phyloP scores from a whole-genome alignment of 768 basidiomycete genomes.

The Mycena galericulata region DNA sequence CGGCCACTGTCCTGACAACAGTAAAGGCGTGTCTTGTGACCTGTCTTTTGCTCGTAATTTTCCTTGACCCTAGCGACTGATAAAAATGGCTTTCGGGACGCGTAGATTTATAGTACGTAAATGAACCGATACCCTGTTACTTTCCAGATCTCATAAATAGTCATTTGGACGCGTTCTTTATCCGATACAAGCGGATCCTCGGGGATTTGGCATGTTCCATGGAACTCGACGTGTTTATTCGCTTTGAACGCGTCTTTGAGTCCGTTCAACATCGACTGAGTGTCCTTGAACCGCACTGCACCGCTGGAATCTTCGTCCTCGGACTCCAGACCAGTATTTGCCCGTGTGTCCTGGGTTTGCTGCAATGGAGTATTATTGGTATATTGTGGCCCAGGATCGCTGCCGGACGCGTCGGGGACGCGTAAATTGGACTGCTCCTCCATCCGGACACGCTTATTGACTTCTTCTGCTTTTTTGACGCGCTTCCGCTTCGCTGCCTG shows the following conservation, averaged over 20 bases:
- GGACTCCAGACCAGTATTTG: background rate
- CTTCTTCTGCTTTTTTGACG: background rate
- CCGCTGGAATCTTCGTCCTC: background rate
- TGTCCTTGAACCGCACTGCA: background rate
- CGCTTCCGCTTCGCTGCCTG: background rate
- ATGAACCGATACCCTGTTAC: slow-evolving; percentile 18
- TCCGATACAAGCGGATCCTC: slow-evolving; percentile 10
- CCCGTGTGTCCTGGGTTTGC: background rate
- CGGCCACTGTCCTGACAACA: slow-evolving; percentile 30
- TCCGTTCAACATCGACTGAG: background rate
- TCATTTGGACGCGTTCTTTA: slow-evolving; percentile 12
- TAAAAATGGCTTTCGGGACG: background rate
- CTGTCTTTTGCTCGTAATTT: background rate
- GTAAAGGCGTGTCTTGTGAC: slow-evolving; percentile 24
- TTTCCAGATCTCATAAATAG: slow-evolving; percentile 19
- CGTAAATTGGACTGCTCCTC: background rate
- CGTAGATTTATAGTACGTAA: background rate
- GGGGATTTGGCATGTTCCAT: slow-evolving; percentile 1
- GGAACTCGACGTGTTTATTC: background rate
- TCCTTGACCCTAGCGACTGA: slow-evolving; percentile 4
- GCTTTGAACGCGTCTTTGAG: background rate
- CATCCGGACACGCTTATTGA: background rate
- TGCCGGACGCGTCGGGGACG: background rate
- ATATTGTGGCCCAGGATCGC: background rate
- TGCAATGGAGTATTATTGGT: too few species aligned